Conservation (phyloP, 2,329 filamentous ascomycete species). For the Cercospora sesami region DNA sequence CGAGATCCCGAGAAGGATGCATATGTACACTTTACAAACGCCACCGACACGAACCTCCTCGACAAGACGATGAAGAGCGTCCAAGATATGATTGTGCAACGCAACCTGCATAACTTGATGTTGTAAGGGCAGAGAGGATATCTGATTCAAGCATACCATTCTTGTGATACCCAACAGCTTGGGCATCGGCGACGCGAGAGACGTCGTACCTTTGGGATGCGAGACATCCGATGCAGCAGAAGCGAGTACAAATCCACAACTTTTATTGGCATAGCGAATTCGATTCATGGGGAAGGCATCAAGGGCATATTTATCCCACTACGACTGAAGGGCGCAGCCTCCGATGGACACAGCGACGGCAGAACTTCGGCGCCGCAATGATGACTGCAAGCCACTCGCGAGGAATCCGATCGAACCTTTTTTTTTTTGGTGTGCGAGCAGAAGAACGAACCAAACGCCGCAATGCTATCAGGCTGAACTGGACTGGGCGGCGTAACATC, state of each 20-base stretch:
- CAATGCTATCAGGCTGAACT: slow-evolving; percentile 3
- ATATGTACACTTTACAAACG: slow-evolving; percentile 56
- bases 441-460: background rate
- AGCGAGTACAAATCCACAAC: background rate
- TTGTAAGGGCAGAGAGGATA: slow-evolving; percentile 34
- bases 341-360: slow-evolving; percentile 5
- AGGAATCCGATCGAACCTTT: background rate
- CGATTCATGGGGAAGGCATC: slow-evolving; percentile 7
- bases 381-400: background rate
- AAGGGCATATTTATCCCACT: slow-evolving; percentile 2
- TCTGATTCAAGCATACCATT: slow-evolving; percentile 10
- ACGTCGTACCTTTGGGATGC: slow-evolving; percentile 2
- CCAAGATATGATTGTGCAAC: slow-evolving; percentile 57
- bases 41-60: slow-evolving; percentile 52
- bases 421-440: background rate
- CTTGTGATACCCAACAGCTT: slow-evolving; percentile 16
- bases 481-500: background rate
- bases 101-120: slow-evolving; percentile 54
- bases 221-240: slow-evolving; percentile 1
- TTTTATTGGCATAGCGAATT: slow-evolving; percentile 14
- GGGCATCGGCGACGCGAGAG: slow-evolving; percentile 9
- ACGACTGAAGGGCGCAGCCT: background rate
- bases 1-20: slow-evolving; percentile 53
- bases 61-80: slow-evolving; percentile 56
- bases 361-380: background rate